Evolutionary conservation across 2,329 filamentous ascomycete genomes (phyloP).

Genomic region (Periconia digitata): DNA sequence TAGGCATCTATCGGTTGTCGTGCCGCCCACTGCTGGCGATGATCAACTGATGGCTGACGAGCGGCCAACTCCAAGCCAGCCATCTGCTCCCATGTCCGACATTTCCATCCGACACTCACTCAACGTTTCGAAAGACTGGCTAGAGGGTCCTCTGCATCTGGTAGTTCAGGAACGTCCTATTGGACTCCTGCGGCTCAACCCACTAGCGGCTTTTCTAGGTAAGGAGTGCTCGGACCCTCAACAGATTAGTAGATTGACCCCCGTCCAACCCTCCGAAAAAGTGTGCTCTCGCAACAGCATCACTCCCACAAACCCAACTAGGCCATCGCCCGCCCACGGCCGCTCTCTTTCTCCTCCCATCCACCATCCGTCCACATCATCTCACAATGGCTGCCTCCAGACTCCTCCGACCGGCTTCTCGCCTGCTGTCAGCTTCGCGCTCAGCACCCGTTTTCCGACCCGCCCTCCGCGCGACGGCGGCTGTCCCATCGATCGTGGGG

Average conservation of each 20-base stretch:
- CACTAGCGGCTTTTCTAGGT: neutral
- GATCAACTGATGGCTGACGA: too few species aligned
- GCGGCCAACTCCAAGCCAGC: too few species aligned
- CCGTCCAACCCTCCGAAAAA: constrained; percentile 14
- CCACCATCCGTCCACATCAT: constrained; percentile 6
- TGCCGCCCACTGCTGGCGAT: too few species aligned
- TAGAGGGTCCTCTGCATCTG: too few species aligned
- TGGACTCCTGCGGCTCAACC: neutral
- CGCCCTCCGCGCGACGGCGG: constrained; percentile 52
- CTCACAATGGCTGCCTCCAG: constrained; percentile 59
- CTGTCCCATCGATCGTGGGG: constrained; percentile 49
- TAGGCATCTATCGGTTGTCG: too few species aligned
- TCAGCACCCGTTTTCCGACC: constrained; percentile 55
- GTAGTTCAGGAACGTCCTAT: too few species aligned
- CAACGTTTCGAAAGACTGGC: too few species aligned
- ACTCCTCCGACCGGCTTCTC: constrained; percentile 65
- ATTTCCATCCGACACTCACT: too few species aligned
- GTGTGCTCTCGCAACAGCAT: constrained; percentile 29
- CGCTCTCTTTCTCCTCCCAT: constrained; percentile 20
- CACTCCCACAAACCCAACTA: constrained; percentile 17
- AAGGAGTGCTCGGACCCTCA: neutral
- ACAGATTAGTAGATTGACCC: constrained; percentile 6
- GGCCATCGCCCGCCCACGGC: constrained; percentile 29
- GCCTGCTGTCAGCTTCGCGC: constrained; percentile 61
- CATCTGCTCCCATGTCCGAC: too few species aligned